Evolutionary conservation across 2,329 filamentous ascomycete species (phyloP).

Genomic region (Drechslerella stenobrocha): DNA sequence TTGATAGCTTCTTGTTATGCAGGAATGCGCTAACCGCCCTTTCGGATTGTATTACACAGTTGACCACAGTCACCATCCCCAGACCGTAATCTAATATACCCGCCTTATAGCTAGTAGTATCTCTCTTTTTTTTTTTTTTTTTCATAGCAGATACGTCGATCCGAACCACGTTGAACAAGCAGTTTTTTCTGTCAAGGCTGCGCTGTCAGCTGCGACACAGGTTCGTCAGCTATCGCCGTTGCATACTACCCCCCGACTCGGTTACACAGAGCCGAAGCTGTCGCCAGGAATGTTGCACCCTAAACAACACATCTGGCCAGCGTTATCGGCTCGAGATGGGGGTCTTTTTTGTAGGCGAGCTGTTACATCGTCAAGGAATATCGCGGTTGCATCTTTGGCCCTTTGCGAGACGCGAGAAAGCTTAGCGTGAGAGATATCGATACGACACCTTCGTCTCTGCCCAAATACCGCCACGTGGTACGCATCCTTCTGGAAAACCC

Average conservation of each 20-base stretch:
- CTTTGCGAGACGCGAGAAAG: constrained; percentile 10
- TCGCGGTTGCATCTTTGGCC: constrained; percentile 14
- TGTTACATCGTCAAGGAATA: too few species aligned
- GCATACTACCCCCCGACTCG: not conserved
- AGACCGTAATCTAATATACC: not conserved
- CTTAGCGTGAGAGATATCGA: constrained; percentile 1
- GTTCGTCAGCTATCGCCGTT: too few species aligned
- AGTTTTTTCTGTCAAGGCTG: not conserved
- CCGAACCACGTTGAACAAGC: constrained; percentile 12
- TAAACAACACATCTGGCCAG: not conserved
- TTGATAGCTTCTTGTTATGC: constrained; percentile 2
- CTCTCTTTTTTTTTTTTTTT: too few species aligned
- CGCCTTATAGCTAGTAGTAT: too few species aligned
- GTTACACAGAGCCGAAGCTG: not conserved
- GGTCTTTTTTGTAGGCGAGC: too few species aligned
- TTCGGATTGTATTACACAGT: constrained; percentile 1
- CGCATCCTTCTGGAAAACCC: constrained; percentile 1
- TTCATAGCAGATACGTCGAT: constrained; percentile 26
- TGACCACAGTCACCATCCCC: not conserved
- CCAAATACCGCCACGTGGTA: constrained; percentile 5
- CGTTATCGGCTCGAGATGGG: not conserved
- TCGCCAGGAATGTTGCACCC: not conserved
- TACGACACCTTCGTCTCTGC: not conserved
- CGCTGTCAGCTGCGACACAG: not conserved
- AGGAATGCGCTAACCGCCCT: not conserved